phyloP scores from a whole-genome alignment of 2,329 filamentous ascomycete species.

The Diaporthe longicolla region DNA sequence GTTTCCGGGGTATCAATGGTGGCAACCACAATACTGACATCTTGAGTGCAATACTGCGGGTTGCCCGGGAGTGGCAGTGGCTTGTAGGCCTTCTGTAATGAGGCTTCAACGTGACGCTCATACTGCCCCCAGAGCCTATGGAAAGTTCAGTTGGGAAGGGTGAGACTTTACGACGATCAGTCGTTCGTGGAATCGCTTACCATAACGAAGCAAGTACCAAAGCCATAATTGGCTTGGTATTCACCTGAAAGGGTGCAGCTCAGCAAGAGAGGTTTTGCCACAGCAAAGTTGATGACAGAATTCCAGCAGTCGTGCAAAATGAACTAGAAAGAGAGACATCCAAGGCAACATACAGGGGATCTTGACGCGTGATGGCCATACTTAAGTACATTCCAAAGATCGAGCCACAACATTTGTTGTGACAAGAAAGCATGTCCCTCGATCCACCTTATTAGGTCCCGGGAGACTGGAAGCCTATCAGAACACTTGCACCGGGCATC shows the following conservation, averaged over 20 bases:
- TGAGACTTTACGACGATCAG: no score
- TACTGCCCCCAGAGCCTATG: background rate
- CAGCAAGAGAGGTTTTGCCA: no score
- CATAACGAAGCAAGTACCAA: background rate
- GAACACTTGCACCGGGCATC: background rate
- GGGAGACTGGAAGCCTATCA: slow-evolving; percentile 4
- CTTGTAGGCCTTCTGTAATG: background rate
- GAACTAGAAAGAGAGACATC: background rate
- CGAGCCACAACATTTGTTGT: background rate
- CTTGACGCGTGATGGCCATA: background rate
- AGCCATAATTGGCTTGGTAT: background rate
- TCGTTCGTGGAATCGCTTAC: background rate
- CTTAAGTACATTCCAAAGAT: no score
- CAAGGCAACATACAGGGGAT: no score
- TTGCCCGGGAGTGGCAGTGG: background rate
- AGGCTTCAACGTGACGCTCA: background rate
- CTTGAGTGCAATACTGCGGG: background rate
- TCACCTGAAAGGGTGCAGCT: background rate
- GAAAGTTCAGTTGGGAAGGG: background rate
- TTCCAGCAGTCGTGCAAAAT: no score
- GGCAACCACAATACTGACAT: slow-evolving; percentile 28
- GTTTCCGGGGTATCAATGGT: slow-evolving; percentile 16
- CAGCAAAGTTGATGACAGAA: background rate
- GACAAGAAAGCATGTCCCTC: background rate
- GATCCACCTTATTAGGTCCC: background rate